Evolutionary conservation across 2,329 filamentous ascomycete species (phyloP).

Genomic region (Aspergillus chevalieri): DNA sequence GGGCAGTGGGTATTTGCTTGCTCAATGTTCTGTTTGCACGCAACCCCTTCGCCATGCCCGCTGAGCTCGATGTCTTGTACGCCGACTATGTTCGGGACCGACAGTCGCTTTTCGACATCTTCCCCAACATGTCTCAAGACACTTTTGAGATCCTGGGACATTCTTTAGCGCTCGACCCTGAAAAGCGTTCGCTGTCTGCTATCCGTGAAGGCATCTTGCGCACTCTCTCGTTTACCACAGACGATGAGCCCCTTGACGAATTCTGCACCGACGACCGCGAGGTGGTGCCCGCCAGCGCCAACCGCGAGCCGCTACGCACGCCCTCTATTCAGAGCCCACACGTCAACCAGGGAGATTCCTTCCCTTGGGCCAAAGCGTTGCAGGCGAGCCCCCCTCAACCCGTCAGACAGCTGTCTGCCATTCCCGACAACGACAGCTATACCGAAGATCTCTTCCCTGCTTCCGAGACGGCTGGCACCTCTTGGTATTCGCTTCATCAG

Average conservation of each 20-base stretch:
- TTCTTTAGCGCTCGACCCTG: slow-evolving; percentile 85
- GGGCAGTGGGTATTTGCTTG: slow-evolving; percentile 94
- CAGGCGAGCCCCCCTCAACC: slow-evolving; percentile 65
- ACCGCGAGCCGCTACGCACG: slow-evolving; percentile 90
- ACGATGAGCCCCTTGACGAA: slow-evolving; percentile 85
- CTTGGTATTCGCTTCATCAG: slow-evolving; percentile 72
- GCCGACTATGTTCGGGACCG: slow-evolving; percentile 88
- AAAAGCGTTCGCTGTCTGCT: slow-evolving; percentile 73
- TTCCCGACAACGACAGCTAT: slow-evolving; percentile 71
- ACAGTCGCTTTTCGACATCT: slow-evolving; percentile 95
- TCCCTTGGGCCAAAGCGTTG: slow-evolving; percentile 91
- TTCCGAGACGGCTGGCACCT: slow-evolving; percentile 58
- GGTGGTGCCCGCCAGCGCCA: slow-evolving; percentile 70
- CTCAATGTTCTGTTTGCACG: slow-evolving; percentile 94
- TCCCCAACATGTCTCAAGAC: slow-evolving; percentile 97
- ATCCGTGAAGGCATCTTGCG: slow-evolving; percentile 72
- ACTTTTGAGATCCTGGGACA: slow-evolving; percentile 90
- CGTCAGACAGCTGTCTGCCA: slow-evolving; percentile 79
- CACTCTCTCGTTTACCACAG: slow-evolving; percentile 84
- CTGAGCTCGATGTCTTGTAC: slow-evolving; percentile 85
- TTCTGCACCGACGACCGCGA: slow-evolving; percentile 81
- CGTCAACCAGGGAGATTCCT: slow-evolving; percentile 68
- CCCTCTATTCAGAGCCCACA: slow-evolving; percentile 88
- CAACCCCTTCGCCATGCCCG: slow-evolving; percentile 90
- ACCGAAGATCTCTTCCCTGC: slow-evolving; percentile 79